phyloP scores from a whole-genome alignment of 805 yeast genomes.

The Spathaspora arborariae region DNA sequence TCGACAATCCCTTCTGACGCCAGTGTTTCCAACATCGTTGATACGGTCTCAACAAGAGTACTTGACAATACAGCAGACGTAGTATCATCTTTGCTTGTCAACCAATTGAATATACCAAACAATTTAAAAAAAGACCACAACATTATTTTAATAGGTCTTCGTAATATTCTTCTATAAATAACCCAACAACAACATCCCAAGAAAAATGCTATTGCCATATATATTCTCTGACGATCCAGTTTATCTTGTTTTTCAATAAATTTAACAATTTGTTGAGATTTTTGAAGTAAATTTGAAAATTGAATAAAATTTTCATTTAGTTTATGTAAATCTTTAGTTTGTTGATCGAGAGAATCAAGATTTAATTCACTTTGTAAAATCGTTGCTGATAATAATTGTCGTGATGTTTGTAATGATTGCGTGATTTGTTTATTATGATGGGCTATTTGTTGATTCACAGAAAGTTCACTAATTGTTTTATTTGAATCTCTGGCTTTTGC shows the following conservation, averaged over 20 bases:
- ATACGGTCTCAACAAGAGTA: not conserved
- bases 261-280: conserved; percentile 44
- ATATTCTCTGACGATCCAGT: conserved; percentile 46
- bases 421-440: conserved; percentile 47
- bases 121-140: conserved; percentile 45
- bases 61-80: not conserved
- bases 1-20: not conserved
- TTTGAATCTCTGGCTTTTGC: conserved; percentile 8
- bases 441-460: conserved; percentile 30
- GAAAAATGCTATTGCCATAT: conserved; percentile 45
- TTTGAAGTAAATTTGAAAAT: conserved; percentile 38
- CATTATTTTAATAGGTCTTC: conserved; percentile 40
- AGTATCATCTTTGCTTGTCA: conserved; percentile 1
- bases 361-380: conserved; percentile 50
- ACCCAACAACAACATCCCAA: conserved; percentile 44
- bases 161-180: conserved; percentile 45
- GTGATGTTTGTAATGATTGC: conserved; percentile 42
- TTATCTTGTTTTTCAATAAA: conserved; percentile 51
- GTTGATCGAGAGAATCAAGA: conserved; percentile 44
- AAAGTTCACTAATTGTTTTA: conserved; percentile 17
- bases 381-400: conserved; percentile 46
- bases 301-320: conserved; percentile 39
- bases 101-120: conserved; percentile 23
- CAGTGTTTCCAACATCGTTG: not conserved
- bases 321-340: conserved; percentile 37